phyloP scores from a whole-genome alignment of 2,329 filamentous ascomycete genomes.

The Alternaria conjuncta region DNA sequence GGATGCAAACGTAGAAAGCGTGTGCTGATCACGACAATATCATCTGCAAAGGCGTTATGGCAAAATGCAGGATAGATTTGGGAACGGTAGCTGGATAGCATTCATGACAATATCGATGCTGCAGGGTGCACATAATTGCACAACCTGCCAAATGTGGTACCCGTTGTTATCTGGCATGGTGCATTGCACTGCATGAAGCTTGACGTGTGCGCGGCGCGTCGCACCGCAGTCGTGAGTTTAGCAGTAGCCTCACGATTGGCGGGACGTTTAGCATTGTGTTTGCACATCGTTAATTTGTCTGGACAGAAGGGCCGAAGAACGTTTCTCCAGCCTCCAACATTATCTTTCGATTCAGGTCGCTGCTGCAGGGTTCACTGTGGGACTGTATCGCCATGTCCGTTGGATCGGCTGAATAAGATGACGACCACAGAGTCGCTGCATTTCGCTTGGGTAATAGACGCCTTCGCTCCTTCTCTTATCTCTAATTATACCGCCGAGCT shows the following conservation, averaged over 20 bases:
- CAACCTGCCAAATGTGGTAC: slow-evolving; percentile 5
- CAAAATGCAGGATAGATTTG: slow-evolving; percentile 1
- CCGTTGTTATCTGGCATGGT: not conserved
- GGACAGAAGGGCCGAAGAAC: slow-evolving; percentile 4
- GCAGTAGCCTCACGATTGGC: slow-evolving; percentile 2
- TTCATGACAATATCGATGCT: not conserved
- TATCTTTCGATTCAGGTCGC: slow-evolving; percentile 1
- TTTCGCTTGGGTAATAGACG: not conserved
- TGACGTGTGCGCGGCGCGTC: not conserved
- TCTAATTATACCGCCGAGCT: slow-evolving; percentile 2
- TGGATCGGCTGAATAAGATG: slow-evolving; percentile 1
- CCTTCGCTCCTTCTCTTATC: slow-evolving; percentile 5
- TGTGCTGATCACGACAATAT: not conserved
- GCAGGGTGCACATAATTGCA: slow-evolving; percentile 7
- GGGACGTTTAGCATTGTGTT: not conserved
- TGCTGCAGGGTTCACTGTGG: not conserved
- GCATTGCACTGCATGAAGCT: slow-evolving; percentile 7
- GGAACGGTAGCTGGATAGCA: not conserved
- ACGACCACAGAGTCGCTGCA: not conserved
- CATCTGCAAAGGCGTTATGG: not conserved
- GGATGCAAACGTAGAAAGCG: not conserved
- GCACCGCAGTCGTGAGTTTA: slow-evolving; percentile 1
- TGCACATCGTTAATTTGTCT: not conserved
- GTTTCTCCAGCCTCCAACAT: not conserved
- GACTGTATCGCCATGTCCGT: not conserved